These are phyloP conservation scores for Serendipita sp. DNA, from an alignment of 768 basidiomycete species.

Conservation along the genomic window DNA sequence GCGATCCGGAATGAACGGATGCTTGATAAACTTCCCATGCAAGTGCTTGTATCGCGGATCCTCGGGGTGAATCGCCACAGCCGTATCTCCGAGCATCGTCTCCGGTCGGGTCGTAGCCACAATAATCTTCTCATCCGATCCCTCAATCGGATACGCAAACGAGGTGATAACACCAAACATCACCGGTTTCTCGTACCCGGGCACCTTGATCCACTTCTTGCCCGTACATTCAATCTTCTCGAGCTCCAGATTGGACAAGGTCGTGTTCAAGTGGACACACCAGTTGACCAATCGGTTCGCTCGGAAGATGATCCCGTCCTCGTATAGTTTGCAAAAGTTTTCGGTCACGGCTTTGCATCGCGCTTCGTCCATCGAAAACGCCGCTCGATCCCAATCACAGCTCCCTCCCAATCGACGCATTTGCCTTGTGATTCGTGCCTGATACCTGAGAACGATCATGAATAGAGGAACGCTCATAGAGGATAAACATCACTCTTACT, in stretches of 20 bases:
- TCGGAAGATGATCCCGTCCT: slow-evolving; percentile 84
- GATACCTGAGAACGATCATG: slow-evolving; percentile 43
- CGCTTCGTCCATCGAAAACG: slow-evolving; percentile 92
- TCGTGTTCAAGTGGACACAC: slow-evolving; percentile 93
- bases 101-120: slow-evolving; percentile 97
- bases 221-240: slow-evolving; percentile 83
- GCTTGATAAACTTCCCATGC: slow-evolving; percentile 78
- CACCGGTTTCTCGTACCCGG: slow-evolving; percentile 93
- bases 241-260: slow-evolving; percentile 96
- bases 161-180: slow-evolving; percentile 94
- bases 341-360: slow-evolving; percentile 76
- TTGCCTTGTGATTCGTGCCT: slow-evolving; percentile 82
- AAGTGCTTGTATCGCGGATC: slow-evolving; percentile 89
- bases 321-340: slow-evolving; percentile 79
- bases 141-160: slow-evolving; percentile 88
- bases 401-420: slow-evolving; percentile 79
- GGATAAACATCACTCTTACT: slow-evolving; percentile 35
- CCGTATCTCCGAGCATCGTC: slow-evolving; percentile 97
- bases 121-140: slow-evolving; percentile 78
- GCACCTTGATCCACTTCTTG: slow-evolving; percentile 72
- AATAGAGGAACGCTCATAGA: neutral
- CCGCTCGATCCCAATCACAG: slow-evolving; percentile 86
- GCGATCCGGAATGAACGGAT: slow-evolving; percentile 73
- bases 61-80: slow-evolving; percentile 89
- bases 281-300: slow-evolving; percentile 96